Evolutionary conservation across 2,329 filamentous ascomycete species (phyloP), one percentile per base, ranked within the genome.

Genomic region (Conoideocrella luteorostrata): DNA sequence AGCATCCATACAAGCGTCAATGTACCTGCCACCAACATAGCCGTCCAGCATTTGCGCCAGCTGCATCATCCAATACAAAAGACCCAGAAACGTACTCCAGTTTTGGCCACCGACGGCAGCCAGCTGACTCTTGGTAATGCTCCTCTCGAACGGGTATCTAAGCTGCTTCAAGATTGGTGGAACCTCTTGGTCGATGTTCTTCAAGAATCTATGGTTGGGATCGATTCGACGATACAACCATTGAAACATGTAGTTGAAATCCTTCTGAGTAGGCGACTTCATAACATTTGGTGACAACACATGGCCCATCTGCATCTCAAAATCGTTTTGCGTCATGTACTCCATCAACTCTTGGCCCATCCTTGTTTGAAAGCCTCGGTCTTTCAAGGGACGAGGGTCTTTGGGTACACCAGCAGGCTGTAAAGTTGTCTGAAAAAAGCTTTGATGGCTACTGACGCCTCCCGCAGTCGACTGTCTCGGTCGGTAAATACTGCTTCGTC

Each of bases 21-120:
- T 89, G 62, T 95, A 98, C 37, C 81, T 80, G 46, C 89, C 84
- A 43, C 71, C 65, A 2, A 79, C 72, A 59, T 90, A 97, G 18
- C 86, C 78, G 49, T 97, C 90, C 58, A 97, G 79, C 84, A 97
- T 95, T 54, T 91, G 84, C 4, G 88, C 88, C 41, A 98, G 72
- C 64, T 97, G 90, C 91, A 98, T 95, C 82, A 98, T 91, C 93
- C 93, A 98, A 67, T 98, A 90, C 40, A 98, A 73, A 61, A 98
- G 71, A 0, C 90, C 93, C 11, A 98, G 71, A 57, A 98, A 97
- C 0, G 88, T 93, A 49, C 86, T 86, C 93, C 93, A 98, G 60
- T 97, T 97, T 65, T 95, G 89, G 3, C 90, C 91, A 52, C 93
- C 93, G 0, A 97, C 93, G 2, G 94, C 93, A 0, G 88, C 82